These are phyloP conservation scores for Microdochium nivale DNA, from an alignment of 2,329 filamentous ascomycete species.

Conservation along the genomic window DNA sequence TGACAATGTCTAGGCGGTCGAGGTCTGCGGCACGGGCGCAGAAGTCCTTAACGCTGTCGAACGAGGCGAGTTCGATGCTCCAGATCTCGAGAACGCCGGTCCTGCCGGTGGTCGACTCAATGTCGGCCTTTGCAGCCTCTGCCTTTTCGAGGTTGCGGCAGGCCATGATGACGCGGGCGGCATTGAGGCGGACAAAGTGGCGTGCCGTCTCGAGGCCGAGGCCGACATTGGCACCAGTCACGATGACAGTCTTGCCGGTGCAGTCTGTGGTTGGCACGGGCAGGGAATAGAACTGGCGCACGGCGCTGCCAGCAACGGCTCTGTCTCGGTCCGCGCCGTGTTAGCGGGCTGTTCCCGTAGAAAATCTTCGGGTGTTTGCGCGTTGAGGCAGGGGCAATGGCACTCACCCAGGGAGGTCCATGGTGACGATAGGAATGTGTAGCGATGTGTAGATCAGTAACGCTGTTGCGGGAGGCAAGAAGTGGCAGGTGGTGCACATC, in stretches of 20 bases:
- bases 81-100: conserved; percentile 27
- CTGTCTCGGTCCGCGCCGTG: not conserved
- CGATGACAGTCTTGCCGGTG: conserved; percentile 24
- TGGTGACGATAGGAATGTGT: not conserved
- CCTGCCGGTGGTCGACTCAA: conserved; percentile 16
- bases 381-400: not conserved
- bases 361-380: not conserved
- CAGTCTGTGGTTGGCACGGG: conserved; percentile 22
- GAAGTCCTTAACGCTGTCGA: conserved; percentile 25
- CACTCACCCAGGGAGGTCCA: not conserved
- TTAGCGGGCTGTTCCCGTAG: not conserved
- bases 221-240: conserved; percentile 32
- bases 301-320: not conserved
- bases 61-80: conserved; percentile 30
- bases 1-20: conserved; percentile 28
- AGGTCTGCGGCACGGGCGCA: conserved; percentile 17
- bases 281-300: conserved; percentile 14
- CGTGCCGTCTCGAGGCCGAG: conserved; percentile 30
- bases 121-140: conserved; percentile 26
- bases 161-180: conserved; percentile 29
- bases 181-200: conserved; percentile 27
- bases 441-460: too few species aligned
- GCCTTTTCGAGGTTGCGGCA: conserved; percentile 29
- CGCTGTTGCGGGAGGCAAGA: too few species aligned
- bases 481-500: too few species aligned